A percentile compares a stretch with the other conserved stretches of the same genome.
Evolutionary conservation across 441 rosid species (phyloP).

Genomic region (Flueggea neowawraea): DNA sequence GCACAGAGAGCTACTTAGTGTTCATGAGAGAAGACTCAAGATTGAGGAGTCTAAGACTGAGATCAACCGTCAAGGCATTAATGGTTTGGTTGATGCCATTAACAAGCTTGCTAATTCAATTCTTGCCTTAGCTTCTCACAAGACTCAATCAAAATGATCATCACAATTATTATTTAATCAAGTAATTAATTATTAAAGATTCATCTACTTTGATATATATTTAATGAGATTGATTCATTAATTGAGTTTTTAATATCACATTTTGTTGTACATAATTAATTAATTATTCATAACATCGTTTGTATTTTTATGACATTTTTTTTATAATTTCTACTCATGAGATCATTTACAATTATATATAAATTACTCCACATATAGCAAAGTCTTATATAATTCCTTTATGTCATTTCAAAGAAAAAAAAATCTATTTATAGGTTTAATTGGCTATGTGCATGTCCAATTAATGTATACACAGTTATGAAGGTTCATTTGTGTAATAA

Average conservation of each 20-base stretch:
- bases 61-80: conserved; percentile 55
- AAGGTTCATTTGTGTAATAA: no score
- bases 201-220: neutral
- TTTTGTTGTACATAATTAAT: no score
- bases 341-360: neutral
- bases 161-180: neutral
- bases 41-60: conserved; percentile 69
- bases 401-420: no score
- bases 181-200: neutral
- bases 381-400: no score
- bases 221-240: neutral
- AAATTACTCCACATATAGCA: neutral
- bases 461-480: no score
- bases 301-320: neutral
- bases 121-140: conserved; percentile 63
- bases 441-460: no score
- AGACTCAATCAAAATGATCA: conserved; percentile 32
- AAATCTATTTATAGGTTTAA: no score
- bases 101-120: conserved; percentile 85
- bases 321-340: neutral
- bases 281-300: no score
- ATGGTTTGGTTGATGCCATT: conserved; percentile 75
- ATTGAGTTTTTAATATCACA: neutral
- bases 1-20: conserved; percentile 55
- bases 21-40: conserved; percentile 67